phyloP scores from a whole-genome alignment of 306 rosid species.

The Quercus variabilis region DNA sequence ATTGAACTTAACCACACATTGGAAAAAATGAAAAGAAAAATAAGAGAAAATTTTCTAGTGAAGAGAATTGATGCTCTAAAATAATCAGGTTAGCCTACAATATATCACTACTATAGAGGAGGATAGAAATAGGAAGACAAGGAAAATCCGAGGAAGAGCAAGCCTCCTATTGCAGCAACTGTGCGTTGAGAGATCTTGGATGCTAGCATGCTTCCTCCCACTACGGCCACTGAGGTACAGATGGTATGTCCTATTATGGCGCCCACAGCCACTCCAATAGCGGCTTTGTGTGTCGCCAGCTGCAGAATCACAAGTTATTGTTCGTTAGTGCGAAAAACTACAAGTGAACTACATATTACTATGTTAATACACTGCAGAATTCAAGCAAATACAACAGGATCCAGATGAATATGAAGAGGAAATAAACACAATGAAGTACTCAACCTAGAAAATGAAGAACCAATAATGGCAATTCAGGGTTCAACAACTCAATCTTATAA shows the following conservation, averaged over 20 bases:
- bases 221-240: constrained; percentile 93
- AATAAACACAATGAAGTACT: no score
- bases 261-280: constrained; percentile 90
- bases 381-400: no score
- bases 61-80: constrained; percentile 23
- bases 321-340: neutral
- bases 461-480: no score
- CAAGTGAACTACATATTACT: neutral
- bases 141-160: constrained; percentile 94
- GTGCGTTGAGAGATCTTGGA: constrained; percentile 95
- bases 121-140: constrained; percentile 93
- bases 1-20: neutral
- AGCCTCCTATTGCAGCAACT: constrained; percentile 92
- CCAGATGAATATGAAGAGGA: no score
- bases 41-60: neutral
- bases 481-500: no score
- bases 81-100: constrained; percentile 31
- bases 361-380: neutral
- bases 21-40: neutral
- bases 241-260: constrained; percentile 94
- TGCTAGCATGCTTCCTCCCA: constrained; percentile 97
- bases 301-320: constrained; percentile 26
- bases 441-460: no score
- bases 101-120: constrained; percentile 54
- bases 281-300: constrained; percentile 98